Evolutionary conservation across 371 early-diverging fungal genomes (phyloP).

Genomic region (Lichtheimia ornata): DNA sequence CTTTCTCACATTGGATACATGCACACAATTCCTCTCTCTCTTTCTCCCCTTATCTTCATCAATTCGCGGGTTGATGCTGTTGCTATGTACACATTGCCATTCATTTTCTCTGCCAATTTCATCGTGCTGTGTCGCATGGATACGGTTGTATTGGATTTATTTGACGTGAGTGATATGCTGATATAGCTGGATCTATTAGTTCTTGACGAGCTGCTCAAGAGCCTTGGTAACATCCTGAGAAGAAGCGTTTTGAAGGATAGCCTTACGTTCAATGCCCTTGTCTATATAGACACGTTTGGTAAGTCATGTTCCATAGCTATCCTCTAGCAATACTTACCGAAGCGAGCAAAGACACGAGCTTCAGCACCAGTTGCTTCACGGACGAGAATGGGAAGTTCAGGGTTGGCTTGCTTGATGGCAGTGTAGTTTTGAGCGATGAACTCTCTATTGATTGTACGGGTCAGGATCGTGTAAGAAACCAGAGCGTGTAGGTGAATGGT

Average conservation of each 20-base stretch:
- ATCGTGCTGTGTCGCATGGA: no score
- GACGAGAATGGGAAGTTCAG: conserved; percentile 85
- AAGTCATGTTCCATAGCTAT: neutral
- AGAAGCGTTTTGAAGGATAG: conserved; percentile 72
- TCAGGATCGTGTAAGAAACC: neutral
- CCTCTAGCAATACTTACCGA: conserved; percentile 57
- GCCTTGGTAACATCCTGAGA: conserved; percentile 72
- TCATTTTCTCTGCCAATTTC: no score
- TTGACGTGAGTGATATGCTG: neutral
- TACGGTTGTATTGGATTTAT: no score
- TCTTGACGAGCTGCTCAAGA: conserved; percentile 65
- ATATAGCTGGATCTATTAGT: conserved; percentile 24
- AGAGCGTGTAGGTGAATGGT: neutral
- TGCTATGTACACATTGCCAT: no score
- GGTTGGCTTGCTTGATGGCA: conserved; percentile 82
- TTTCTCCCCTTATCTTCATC: no score
- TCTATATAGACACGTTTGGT: conserved; percentile 49
- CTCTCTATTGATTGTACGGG: conserved; percentile 55
- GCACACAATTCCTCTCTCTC: no score
- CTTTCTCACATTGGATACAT: no score
- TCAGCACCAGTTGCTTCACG: conserved; percentile 88
- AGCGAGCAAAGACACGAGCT: conserved; percentile 89
- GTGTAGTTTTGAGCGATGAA: conserved; percentile 82
- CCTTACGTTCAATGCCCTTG: conserved; percentile 82
- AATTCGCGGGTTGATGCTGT: no score